phyloP scores from a whole-genome alignment of 1,139 yeast genomes.

The Candida sp. region DNA sequence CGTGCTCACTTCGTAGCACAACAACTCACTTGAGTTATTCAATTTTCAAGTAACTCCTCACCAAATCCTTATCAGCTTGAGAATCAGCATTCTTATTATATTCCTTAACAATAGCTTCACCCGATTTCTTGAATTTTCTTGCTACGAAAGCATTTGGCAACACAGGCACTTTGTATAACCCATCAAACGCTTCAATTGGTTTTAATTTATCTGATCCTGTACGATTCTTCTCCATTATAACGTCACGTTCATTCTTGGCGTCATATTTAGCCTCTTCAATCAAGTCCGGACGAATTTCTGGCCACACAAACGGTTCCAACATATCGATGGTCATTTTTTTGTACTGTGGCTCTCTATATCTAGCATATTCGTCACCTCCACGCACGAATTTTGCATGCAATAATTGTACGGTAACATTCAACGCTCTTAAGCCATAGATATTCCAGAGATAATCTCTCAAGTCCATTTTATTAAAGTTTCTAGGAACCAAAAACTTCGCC shows the following conservation, averaged over 20 bases:
- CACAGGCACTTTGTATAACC: constrained; percentile 68
- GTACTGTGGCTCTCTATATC: constrained; percentile 76
- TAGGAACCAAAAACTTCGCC: constrained; percentile 91
- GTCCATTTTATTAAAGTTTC: constrained; percentile 86
- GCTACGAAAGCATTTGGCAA: constrained; percentile 74
- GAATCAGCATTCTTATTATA: constrained; percentile 18
- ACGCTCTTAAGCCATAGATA: constrained; percentile 82
- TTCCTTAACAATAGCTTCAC: constrained; percentile 35
- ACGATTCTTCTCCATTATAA: constrained; percentile 21
- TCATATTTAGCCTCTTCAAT: constrained; percentile 20
- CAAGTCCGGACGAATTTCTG: constrained; percentile 48
- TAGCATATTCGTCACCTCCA: constrained; percentile 58
- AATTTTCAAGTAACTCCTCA: constrained; percentile 21
- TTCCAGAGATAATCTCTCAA: constrained; percentile 88
- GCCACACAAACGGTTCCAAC: constrained; percentile 95
- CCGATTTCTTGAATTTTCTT: constrained; percentile 38
- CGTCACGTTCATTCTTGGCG: constrained; percentile 23
- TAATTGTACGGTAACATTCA: constrained; percentile 83
- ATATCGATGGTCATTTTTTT: constrained; percentile 95
- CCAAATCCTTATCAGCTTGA: constrained; percentile 28
- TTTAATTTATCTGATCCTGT: constrained; percentile 68
- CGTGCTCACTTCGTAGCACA: too few relatives aligned
- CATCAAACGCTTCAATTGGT: constrained; percentile 74
- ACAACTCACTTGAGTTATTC: too few relatives aligned
- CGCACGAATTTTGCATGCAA: constrained; percentile 70